Evolutionary conservation across 805 yeast species (phyloP), one percentile per base, ranked within the genome.

Genomic region (Metschnikowia orientalis): DNA sequence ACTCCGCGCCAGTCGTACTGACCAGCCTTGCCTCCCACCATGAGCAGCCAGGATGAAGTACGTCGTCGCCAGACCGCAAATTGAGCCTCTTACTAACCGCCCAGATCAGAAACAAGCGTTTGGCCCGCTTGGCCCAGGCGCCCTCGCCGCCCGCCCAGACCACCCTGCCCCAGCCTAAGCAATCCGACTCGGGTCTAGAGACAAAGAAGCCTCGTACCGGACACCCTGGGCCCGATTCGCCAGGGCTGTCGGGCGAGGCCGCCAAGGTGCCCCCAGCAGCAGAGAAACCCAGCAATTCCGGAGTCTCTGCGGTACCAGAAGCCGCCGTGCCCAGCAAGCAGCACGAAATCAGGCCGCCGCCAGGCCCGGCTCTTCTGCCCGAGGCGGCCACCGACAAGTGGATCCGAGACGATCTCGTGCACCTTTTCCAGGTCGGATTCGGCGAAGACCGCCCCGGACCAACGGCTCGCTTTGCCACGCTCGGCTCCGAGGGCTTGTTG

Each of bases 21-120:
- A n/a, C n/a, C n/a, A n/a, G n/a, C n/a, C n/a, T n/a, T n/a, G 17
- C 19, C 22, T 24, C 18, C 28, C 33, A 28, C 18, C 35, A 45
- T 45, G 50, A 41, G 45, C 30, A 39, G 26, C 20, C 41, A 39
- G 11, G 46, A 45, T 39, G 47, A 45, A 18, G 50, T 45, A 45
- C 28, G 50, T 45, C 11, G 7, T 3, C 4, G 2, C 6, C 9
- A 18, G 10, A 11, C 6, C 8, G 10, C 18, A 1, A 13, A 8
- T 5, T 13, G 15, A 7, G 16, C 2, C 16, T 5, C 7, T 5
- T 22, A 31, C 44, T 40, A 40, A 40, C 39, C 10, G 8, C 18
- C 31, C 39, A 68, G 72, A 71, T 71, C 17, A 58, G 77, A 37
- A 70, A 71, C 32, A 71, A 71, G 42, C 53, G 83, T 27, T 56